These are phyloP conservation scores for Corymbia calophylla DNA, from an alignment of 441 rosid species.

Conservation along the genomic window DNA sequence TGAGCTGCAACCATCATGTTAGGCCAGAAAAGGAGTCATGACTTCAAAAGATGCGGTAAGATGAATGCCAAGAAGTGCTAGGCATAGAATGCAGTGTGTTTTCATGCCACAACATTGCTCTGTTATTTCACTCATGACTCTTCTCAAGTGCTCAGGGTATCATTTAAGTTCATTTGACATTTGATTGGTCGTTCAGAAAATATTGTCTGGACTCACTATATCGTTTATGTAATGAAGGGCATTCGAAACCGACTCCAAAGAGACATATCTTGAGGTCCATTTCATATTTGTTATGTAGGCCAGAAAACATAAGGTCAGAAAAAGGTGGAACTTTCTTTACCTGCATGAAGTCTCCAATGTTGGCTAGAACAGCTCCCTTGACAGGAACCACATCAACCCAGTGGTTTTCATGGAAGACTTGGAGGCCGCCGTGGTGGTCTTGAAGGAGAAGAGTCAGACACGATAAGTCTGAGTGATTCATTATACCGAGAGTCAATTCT, in stretches of 20 bases:
- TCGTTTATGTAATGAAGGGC: not conserved
- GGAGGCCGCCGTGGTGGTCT: conserved; percentile 3
- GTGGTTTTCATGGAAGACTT: conserved; percentile 3
- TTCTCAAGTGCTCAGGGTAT: not conserved
- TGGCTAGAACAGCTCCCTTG: conserved; percentile 22
- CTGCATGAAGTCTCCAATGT: conserved; percentile 58
- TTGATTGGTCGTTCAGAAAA: not conserved
- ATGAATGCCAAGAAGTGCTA: not conserved
- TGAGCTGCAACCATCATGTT: conserved; percentile 5
- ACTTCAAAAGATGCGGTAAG: not conserved
- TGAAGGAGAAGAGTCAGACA: conserved; percentile 8
- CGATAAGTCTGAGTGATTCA: not conserved
- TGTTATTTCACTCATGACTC: not conserved
- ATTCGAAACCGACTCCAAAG: not conserved
- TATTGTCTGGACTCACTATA: not conserved
- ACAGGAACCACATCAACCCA: conserved; percentile 6
- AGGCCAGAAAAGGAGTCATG: not conserved
- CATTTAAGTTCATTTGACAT: accelerated
- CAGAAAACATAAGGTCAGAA: not conserved
- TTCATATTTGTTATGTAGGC: not conserved
- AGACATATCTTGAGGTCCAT: not conserved
- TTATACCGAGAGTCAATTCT: conserved; percentile 21
- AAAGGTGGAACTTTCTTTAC: conserved; percentile 1
- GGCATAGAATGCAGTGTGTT: not conserved
- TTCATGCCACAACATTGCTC: not conserved